These are phyloP conservation scores for Prunella vulgaris DNA, from an alignment of 257 asterid species.

Conservation along the genomic window DNA sequence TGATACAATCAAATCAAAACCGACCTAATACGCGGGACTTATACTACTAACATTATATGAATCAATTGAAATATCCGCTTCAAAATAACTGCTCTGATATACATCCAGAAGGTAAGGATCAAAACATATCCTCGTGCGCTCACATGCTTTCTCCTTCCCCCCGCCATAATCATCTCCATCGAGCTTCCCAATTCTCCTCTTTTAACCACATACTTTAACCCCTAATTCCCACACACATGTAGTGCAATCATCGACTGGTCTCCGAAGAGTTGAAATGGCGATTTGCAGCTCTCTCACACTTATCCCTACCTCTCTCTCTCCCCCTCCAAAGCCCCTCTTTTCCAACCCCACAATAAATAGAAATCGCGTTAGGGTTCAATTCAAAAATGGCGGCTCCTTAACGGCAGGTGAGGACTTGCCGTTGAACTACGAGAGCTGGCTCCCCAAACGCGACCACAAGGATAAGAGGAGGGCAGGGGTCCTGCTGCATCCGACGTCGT, in stretches of 20 bases:
- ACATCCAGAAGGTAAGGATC: background rate
- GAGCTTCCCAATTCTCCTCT: conserved; percentile 9
- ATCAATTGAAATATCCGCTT: background rate
- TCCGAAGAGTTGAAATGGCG: conserved; percentile 25
- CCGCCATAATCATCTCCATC: conserved; percentile 23
- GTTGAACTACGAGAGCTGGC: conserved; percentile 58
- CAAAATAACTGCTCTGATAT: background rate
- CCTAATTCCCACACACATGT: background rate
- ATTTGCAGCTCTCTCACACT: conserved; percentile 25
- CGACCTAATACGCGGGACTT: too few species aligned
- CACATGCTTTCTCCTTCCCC: conserved; percentile 30
- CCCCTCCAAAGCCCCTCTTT: conserved; percentile 21
- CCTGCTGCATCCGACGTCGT: conserved; percentile 92
- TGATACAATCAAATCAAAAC: too few species aligned
- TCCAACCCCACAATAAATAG: conserved; percentile 4
- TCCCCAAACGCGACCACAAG: conserved; percentile 42
- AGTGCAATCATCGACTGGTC: background rate
- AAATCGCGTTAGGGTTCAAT: conserved; percentile 16
- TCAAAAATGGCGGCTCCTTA: conserved; percentile 27
- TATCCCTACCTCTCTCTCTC: conserved; percentile 26
- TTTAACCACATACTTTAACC: background rate
- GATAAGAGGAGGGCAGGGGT: conserved; percentile 84
- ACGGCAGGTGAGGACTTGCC: conserved; percentile 79
- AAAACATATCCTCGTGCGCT: conserved; percentile 7
- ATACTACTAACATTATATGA: too few species aligned